Conservation (phyloP, 257 asterid genomes). For the Lantana camara region DNA sequence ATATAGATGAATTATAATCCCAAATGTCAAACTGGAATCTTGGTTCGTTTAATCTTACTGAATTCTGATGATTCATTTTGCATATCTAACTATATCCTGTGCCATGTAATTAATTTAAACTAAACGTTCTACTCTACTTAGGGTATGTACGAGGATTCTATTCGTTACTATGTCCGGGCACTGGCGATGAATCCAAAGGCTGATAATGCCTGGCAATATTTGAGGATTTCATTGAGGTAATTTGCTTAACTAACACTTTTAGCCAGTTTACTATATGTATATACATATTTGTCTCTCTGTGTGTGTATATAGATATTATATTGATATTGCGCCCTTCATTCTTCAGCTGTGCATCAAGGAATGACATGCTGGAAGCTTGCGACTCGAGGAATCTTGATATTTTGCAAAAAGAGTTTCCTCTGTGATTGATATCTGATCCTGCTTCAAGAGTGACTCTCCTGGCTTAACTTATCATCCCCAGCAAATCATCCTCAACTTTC, state of each 20-base stretch:
- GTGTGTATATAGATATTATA: neutral
- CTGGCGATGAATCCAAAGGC: slow-evolving; percentile 97
- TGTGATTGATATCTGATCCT: slow-evolving; percentile 35
- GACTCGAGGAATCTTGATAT: slow-evolving; percentile 89
- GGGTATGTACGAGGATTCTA: slow-evolving; percentile 98
- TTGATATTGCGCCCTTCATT: neutral
- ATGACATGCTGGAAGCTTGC: slow-evolving; percentile 92
- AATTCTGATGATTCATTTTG: too few species aligned
- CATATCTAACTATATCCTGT: too few species aligned
- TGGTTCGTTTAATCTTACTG: too few species aligned
- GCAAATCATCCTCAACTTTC: slow-evolving; percentile 8
- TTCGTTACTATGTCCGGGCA: slow-evolving; percentile 94
- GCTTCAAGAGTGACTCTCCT: too few species aligned
- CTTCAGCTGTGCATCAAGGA: slow-evolving; percentile 85
- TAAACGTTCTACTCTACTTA: slow-evolving; percentile 30
- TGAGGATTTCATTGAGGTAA: slow-evolving; percentile 93
- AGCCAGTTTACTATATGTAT: neutral
- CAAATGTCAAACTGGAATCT: too few species aligned
- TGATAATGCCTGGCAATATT: slow-evolving; percentile 96
- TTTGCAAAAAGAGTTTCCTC: slow-evolving; percentile 92
- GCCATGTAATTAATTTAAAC: slow-evolving; percentile 2
- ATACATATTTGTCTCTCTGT: too few species aligned
- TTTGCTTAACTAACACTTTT: neutral
- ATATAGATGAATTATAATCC: too few species aligned
- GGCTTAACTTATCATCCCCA: neutral